Percentiles rank a stretch among this genome's conserved stretches.
These are phyloP conservation scores for Chlorokybus atmophyticus DNA, from an alignment of 139 green algal species.

Conservation along the genomic window DNA sequence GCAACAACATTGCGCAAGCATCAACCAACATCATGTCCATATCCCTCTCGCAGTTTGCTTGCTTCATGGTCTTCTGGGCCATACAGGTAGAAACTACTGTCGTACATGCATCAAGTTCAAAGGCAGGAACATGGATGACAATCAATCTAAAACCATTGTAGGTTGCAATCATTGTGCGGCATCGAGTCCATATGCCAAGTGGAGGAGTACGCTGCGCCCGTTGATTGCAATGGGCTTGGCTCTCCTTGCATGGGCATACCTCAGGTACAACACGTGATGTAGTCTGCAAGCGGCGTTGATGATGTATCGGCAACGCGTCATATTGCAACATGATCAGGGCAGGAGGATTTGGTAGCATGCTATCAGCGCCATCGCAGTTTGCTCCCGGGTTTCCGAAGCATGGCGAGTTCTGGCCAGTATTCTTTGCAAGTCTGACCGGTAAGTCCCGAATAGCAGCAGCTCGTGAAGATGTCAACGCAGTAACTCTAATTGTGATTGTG, in stretches of 20 bases:
- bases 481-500: too few species aligned
- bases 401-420: constrained; percentile 50
- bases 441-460: too few species aligned
- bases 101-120: not conserved
- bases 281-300: too few species aligned
- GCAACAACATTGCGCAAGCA: not conserved
- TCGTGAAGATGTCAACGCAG: too few species aligned
- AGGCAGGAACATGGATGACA: too few species aligned
- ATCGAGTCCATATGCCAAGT: constrained; percentile 61
- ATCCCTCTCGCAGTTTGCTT: constrained; percentile 35
- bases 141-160: too few species aligned
- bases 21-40: constrained; percentile 37
- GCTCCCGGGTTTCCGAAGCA: constrained; percentile 36
- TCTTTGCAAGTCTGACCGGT: constrained; percentile 53
- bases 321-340: too few species aligned
- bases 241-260: constrained; percentile 53
- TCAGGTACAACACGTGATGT: too few species aligned
- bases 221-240: constrained; percentile 44
- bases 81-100: not conserved
- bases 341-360: constrained; percentile 44
- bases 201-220: constrained; percentile 53
- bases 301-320: too few species aligned
- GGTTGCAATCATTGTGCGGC: constrained; percentile 47
- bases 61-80: constrained; percentile 53
- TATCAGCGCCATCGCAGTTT: constrained; percentile 52